These are phyloP conservation scores for Staphylotrichum tortipilum DNA, from an alignment of 495 filamentous ascomycete species.

Conservation along the genomic window DNA sequence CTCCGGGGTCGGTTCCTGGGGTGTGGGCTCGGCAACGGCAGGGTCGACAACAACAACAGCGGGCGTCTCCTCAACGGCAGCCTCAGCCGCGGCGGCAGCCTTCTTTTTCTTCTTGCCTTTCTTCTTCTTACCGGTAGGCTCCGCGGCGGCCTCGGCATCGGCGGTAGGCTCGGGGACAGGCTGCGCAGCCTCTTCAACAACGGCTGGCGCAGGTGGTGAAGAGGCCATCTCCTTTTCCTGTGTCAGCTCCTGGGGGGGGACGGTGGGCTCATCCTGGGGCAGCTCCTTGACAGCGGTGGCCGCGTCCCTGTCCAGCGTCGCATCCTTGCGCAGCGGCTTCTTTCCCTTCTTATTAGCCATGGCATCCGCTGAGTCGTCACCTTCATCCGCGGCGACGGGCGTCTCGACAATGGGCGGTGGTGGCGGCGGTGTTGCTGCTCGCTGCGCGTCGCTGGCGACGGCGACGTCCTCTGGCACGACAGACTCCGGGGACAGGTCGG, in stretches of 20 bases:
- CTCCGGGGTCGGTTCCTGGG: not conserved
- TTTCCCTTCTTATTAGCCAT: conserved; percentile 28
- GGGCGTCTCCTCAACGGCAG: conserved; percentile 8
- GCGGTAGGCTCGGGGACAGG: not conserved
- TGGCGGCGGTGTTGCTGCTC: too few relatives aligned
- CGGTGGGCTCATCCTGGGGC: conserved; percentile 5
- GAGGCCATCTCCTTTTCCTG: conserved; percentile 5
- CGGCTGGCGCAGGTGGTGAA: not conserved
- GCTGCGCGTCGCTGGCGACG: too few relatives aligned
- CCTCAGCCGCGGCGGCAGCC: conserved; percentile 10
- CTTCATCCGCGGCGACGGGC: conserved; percentile 6
- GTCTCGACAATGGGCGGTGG: conserved; percentile 6
- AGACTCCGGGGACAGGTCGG: conserved; percentile 5
- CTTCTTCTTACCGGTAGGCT: conserved; percentile 8
- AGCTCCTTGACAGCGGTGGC: conserved; percentile 2
- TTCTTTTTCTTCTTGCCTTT: conserved; percentile 25
- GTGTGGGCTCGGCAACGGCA: not conserved
- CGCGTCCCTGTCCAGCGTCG: conserved; percentile 8
- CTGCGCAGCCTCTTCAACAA: conserved; percentile 1
- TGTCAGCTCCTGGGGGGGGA: conserved; percentile 2
- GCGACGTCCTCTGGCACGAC: conserved; percentile 3
- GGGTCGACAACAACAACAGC: not conserved
- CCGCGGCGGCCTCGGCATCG: not conserved
- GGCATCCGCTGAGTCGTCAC: conserved; percentile 14
- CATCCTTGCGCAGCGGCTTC: conserved; percentile 25